Evolutionary conservation across 176 grass and related monocot genomes (phyloP).

Genomic region (Aegilops sharonensis): DNA sequence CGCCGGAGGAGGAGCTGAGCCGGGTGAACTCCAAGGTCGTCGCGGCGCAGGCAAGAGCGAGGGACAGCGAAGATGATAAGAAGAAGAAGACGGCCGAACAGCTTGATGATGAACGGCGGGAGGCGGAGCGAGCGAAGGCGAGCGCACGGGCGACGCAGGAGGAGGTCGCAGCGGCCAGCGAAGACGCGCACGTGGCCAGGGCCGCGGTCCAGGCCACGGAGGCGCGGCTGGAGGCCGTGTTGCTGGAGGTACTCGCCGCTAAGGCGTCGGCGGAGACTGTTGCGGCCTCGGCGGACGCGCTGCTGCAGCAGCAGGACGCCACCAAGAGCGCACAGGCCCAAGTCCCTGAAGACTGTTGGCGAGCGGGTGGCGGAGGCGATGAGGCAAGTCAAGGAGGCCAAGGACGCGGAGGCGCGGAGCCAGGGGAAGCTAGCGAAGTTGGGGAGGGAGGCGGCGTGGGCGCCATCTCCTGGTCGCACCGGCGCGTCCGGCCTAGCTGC

Average conservation of each 20-base stretch:
- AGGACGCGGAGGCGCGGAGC: conserved; percentile 58
- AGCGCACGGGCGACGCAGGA: conserved; percentile 37
- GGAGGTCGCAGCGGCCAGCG: conserved; percentile 29
- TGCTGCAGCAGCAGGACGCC: conserved; percentile 29
- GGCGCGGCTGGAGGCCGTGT: conserved; percentile 27
- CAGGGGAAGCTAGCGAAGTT: conserved; percentile 36
- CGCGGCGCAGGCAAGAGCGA: conserved; percentile 22
- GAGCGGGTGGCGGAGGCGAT: conserved; percentile 52
- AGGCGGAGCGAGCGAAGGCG: conserved; percentile 49
- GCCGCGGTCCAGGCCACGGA: no score
- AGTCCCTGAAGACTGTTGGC: background rate
- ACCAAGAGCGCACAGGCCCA: background rate
- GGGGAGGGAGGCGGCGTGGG: conserved; percentile 29
- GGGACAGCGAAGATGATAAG: background rate
- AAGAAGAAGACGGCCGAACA: background rate
- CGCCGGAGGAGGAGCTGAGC: conserved; percentile 55
- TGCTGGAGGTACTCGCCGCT: no score
- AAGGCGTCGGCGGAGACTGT: conserved; percentile 45
- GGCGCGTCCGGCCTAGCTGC: no score
- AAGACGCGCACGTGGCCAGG: conserved; percentile 37
- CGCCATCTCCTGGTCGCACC: no score
- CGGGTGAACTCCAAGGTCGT: conserved; percentile 29
- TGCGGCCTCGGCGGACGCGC: conserved; percentile 32
- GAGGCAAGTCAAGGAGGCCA: conserved; percentile 54
- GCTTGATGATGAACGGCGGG: conserved; percentile 35